Percentiles rank a stretch among this genome's conserved stretches.
These are phyloP conservation scores for Trichopus zeylanicus DNA, from an alignment of 116 monocot species.

Conservation along the genomic window DNA sequence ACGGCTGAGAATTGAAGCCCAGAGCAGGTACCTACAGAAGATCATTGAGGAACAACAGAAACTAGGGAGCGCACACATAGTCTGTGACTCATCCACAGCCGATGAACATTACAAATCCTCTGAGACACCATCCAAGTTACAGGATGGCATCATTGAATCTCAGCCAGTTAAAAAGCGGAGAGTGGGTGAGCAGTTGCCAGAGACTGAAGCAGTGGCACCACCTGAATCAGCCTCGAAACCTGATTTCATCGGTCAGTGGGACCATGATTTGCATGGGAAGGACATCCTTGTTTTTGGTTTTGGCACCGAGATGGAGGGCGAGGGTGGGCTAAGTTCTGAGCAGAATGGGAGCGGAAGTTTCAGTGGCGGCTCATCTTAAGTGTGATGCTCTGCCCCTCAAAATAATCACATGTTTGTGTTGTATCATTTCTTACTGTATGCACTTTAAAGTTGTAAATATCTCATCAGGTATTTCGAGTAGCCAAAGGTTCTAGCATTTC, in stretches of 20 bases:
- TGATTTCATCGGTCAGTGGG: neutral
- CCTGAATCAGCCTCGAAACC: neutral
- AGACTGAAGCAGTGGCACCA: neutral
- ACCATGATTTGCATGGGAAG: neutral
- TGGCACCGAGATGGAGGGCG: neutral
- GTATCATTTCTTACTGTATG: too few relatives aligned
- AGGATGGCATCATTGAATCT: neutral
- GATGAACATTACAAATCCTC: slow-evolving; percentile 20
- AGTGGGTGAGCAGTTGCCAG: neutral
- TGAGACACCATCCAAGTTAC: slow-evolving; percentile 3
- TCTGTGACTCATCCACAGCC: neutral
- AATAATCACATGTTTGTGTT: too few relatives aligned
- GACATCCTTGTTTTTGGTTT: neutral
- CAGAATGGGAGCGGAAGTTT: neutral
- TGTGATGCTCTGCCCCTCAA: too few relatives aligned
- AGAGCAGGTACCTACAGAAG: slow-evolving; percentile 51
- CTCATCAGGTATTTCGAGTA: too few relatives aligned
- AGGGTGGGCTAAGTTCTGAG: neutral
- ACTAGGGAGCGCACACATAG: slow-evolving; percentile 15
- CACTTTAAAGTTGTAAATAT: too few relatives aligned
- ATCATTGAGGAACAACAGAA: slow-evolving; percentile 59
- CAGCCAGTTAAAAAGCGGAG: slow-evolving; percentile 26
- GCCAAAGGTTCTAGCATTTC: too few relatives aligned
- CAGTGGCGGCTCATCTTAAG: neutral
- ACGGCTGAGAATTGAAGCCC: slow-evolving; percentile 64